Evolutionary conservation across 495 filamentous ascomycete species (phyloP), one percentile per base, ranked within the genome.

Genomic region (Friedmanniomyces simplex): DNA sequence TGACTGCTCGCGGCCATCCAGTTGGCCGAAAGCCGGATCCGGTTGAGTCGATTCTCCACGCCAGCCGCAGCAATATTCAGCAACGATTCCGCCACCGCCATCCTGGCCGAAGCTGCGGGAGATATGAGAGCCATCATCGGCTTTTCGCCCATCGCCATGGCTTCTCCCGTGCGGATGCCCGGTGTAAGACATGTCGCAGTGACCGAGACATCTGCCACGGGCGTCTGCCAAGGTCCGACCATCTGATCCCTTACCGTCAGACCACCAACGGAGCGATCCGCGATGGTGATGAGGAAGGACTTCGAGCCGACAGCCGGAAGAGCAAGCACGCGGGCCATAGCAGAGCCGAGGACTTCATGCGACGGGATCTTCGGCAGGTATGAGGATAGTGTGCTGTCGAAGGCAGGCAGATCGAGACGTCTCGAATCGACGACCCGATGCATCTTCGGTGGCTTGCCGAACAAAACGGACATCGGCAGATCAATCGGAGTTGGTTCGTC

Each of bases 1-100:
- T 96, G 91, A 66, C 83, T 91, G 57, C 88, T 87, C 10, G 93
- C 90, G 1, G 89, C 88, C 94, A 97, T 98, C 93, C 93, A 98
- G 72, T 98, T 97, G 12, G 94, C 93, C 1, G 89, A 96, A 14
- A 97, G 77, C 66, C 89, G 84, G 14, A 97, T 82, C 30, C 86
- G 80, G 59, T 78, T 78, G 43, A 97, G 73, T 30, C 86, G 81
- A 50, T 85, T 86, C 62, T 84, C 78, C 50, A 95, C 75, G 65
- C 95, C 84, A 1, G 93, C 87, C 30, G 93, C 91, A 18, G 85
- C 88, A 50, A 97, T 72, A 67, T 98, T 98, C 80, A 95, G 82
- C 41, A 98, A 75, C 42, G 87, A 87, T 72, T 98, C 93, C 5
- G 87, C 94, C 57, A 98, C 89, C 1, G 94, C 90, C 94, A 98